These are phyloP conservation scores for Penicillium expansum DNA, from an alignment of 2,329 filamentous ascomycete species.

Conservation along the genomic window DNA sequence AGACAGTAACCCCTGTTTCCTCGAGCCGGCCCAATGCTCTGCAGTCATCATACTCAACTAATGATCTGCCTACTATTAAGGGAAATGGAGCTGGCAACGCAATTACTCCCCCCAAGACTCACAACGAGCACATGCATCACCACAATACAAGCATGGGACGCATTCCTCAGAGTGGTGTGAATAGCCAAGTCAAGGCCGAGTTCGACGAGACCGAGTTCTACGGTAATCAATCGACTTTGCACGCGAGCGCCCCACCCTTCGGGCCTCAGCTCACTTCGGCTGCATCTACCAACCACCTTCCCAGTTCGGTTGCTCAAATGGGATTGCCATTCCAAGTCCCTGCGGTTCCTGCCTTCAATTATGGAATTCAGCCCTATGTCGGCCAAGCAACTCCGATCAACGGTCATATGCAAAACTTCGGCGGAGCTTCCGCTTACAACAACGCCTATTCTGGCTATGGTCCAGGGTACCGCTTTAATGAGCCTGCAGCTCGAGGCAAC, in stretches of 20 bases:
- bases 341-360: constrained; percentile 46
- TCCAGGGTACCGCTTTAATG: constrained; percentile 59
- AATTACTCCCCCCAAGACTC: constrained; percentile 54
- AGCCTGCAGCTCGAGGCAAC: constrained; percentile 73
- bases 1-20: constrained; percentile 25
- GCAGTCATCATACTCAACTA: constrained; percentile 85
- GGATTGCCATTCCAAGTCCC: constrained; percentile 34
- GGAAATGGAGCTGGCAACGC: constrained; percentile 53
- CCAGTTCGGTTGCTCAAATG: constrained; percentile 30
- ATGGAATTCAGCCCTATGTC: constrained; percentile 56
- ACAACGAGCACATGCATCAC: constrained; percentile 61
- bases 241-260: constrained; percentile 76
- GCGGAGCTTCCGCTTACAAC: constrained; percentile 51
- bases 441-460: constrained; percentile 48
- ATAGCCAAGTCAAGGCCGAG: constrained; percentile 53
- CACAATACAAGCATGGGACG: constrained; percentile 81
- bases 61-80: constrained; percentile 84
- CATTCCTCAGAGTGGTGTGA: constrained; percentile 65
- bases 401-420: constrained; percentile 44
- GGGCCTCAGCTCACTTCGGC: constrained; percentile 58
- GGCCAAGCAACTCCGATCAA: constrained; percentile 44
- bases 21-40: constrained; percentile 49
- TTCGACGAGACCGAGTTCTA: constrained; percentile 48
- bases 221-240: constrained; percentile 66
- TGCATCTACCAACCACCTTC: constrained; percentile 28